Percentiles rank a stretch among this genome's conserved stretches.
phyloP scores from a whole-genome alignment of 2,329 filamentous ascomycete species.

The Aspergillus texensis region DNA sequence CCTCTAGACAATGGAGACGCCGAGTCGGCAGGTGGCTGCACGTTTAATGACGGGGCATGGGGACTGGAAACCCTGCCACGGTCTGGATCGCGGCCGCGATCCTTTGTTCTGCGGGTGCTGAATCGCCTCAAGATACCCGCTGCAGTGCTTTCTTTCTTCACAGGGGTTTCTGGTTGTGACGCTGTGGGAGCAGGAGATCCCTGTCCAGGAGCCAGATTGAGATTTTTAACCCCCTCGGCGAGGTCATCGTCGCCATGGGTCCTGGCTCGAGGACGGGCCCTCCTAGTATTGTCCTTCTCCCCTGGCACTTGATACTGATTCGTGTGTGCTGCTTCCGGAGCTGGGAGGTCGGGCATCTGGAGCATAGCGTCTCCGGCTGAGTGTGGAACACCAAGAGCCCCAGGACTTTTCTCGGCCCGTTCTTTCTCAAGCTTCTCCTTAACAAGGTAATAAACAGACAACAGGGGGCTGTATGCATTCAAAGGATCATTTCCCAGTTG shows the following conservation, averaged over 20 bases:
- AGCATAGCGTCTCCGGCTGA: slow-evolving; percentile 59
- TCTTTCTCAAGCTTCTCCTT: slow-evolving; percentile 90
- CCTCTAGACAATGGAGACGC: slow-evolving; percentile 74
- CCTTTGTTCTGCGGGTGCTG: slow-evolving; percentile 78
- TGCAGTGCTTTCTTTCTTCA: slow-evolving; percentile 84
- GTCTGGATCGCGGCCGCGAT: slow-evolving; percentile 49
- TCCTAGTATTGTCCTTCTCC: slow-evolving; percentile 80
- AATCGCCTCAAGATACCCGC: slow-evolving; percentile 83
- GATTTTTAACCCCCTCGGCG: slow-evolving; percentile 69
- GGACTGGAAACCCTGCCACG: slow-evolving; percentile 60
- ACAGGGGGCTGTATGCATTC: slow-evolving; percentile 88
- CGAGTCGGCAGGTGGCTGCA: slow-evolving; percentile 74
- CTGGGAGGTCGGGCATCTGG: slow-evolving; percentile 72
- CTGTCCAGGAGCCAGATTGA: slow-evolving; percentile 57
- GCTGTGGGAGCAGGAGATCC: slow-evolving; percentile 56
- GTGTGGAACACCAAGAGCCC: slow-evolving; percentile 60
- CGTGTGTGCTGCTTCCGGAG: slow-evolving; percentile 85
- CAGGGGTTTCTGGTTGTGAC: slow-evolving; percentile 61
- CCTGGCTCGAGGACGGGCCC: slow-evolving; percentile 80
- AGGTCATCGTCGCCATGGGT: slow-evolving; percentile 95
- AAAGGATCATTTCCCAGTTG: slow-evolving; percentile 81
- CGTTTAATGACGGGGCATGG: slow-evolving; percentile 74
- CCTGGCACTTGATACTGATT: slow-evolving; percentile 91
- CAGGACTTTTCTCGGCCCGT: slow-evolving; percentile 59
- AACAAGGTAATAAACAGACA: slow-evolving; percentile 96